Base-by-base conservation (phyloP, 1,284 basidiomycete genomes). In the Rhodotorula sp. region DNA sequence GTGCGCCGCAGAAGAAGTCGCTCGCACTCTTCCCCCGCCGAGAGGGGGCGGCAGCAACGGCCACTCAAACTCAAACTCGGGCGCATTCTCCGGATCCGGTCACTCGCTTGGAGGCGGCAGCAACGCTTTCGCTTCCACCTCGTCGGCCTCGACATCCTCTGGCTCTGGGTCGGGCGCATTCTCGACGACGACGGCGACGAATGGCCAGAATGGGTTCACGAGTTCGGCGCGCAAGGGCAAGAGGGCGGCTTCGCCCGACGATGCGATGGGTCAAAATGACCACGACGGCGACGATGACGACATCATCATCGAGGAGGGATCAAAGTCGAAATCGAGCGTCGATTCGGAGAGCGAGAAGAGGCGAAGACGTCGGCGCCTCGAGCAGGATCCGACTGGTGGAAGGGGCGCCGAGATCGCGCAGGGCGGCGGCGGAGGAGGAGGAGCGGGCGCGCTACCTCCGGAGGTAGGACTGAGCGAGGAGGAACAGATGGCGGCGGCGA, bases 1-100 rank as follows among this genome's bases (percentile, higher is more conserved):
- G 22, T 76, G 45, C 83, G 84, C 42, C 82, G 89, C 87, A 15
- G 89, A 91, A 77, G 83, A 86, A 44, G 76, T 89, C 60, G 88
- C 89, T 2, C 82, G 84, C 3, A 84, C 85, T 20, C 65, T 74
- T n/a, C 67, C 72, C 0, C 65, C 67, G 15, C 66, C 69, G 1
- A 53, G 58, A 37, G 61, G 53, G 12, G 53, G 53, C 2, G 53
- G 58, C 29, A 14, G 42, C 3, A 56, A 58, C 44, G 24, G 45
- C 46, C 33, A 33, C 30, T 54, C 45, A 22, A 24, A 3, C 20
- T n/a, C 62, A 14, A 14, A 29, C 24, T 53, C n/a, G 30, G 49
- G 56, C 37, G 53, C 45, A 0, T 70, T 70, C 45, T 20, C 20
- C 42, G 62, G 66, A 1, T 29, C 60, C 6, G 69, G 66, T 18